Conservation (phyloP, 202 grass and related monocot genomes). For the Schoenoplectus tabernaemontani region DNA sequence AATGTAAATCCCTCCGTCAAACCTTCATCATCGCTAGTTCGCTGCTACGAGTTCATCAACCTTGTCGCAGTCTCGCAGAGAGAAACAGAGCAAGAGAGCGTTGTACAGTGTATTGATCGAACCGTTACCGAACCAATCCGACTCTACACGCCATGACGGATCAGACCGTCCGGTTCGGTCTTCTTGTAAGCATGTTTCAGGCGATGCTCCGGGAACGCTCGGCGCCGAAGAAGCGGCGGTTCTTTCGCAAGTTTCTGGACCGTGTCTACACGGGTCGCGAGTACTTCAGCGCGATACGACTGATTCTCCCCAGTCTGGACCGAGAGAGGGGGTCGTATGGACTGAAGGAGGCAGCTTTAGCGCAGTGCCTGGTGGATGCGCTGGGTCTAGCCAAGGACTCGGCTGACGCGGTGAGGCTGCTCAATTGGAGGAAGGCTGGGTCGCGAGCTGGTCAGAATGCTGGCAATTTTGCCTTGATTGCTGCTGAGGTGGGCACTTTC, state of each 20-base stretch:
- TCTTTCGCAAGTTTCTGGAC: slow-evolving; percentile 67
- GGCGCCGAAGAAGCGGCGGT: slow-evolving; percentile 56
- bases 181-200: slow-evolving; percentile 81
- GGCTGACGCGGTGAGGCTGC: slow-evolving; percentile 57
- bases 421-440: slow-evolving; percentile 71
- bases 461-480: slow-evolving; percentile 75
- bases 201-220: slow-evolving; percentile 63
- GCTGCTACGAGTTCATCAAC: not conserved
- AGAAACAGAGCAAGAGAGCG: not conserved
- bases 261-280: slow-evolving; percentile 53
- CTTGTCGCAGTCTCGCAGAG: not conserved
- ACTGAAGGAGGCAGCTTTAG: slow-evolving; percentile 76
- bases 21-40: not conserved
- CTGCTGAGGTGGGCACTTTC: slow-evolving; percentile 52
- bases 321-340: slow-evolving; percentile 86
- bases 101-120: not conserved
- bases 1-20: not conserved
- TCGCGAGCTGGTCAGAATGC: slow-evolving; percentile 47
- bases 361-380: slow-evolving; percentile 61
- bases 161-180: slow-evolving; percentile 58
- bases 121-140: not conserved
- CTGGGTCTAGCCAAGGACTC: slow-evolving; percentile 89
- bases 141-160: slow-evolving; percentile 32
- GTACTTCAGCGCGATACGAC: slow-evolving; percentile 78
- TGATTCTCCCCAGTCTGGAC: slow-evolving; percentile 69